These are phyloP conservation scores for Brachypodium distachyon DNA, from an alignment of 202 grass and related monocot species.

Conservation along the genomic window DNA sequence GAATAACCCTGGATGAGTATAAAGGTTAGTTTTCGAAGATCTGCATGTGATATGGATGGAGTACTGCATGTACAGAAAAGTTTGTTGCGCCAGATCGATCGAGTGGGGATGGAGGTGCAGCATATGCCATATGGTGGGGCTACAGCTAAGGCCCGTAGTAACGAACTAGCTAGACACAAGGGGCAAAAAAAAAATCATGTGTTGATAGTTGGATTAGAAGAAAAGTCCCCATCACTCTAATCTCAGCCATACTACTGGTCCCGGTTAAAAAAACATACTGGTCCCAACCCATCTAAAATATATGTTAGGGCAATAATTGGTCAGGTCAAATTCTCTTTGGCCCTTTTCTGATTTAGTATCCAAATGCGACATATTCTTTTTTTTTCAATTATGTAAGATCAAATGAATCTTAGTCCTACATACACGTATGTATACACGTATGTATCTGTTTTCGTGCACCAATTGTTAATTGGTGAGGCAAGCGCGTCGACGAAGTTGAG, in stretches of 20 bases:
- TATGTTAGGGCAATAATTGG: neutral
- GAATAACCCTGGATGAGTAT: neutral
- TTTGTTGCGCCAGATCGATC: neutral
- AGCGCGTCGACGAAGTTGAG: too few species aligned
- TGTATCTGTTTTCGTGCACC: too few species aligned
- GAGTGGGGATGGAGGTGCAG: neutral
- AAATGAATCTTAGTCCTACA: neutral
- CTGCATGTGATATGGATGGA: neutral
- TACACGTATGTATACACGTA: too few species aligned
- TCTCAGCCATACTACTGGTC: too few species aligned
- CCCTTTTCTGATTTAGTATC: neutral
- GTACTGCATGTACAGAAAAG: neutral
- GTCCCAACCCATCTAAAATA: neutral
- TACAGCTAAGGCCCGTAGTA: neutral
- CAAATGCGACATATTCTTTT: neutral
- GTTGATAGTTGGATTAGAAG: constrained; percentile 14
- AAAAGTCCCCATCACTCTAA: constrained; percentile 4
- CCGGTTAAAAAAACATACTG: too few species aligned
- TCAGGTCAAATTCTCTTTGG: neutral
- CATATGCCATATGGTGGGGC: constrained; percentile 1
- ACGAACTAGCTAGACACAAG: neutral
- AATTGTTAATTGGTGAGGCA: too few species aligned
- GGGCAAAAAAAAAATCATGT: neutral
- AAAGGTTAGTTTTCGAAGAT: neutral
- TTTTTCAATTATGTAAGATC: neutral